Evolutionary conservation across 1,139 yeast species (phyloP), one percentile per base, ranked within the genome.

Genomic region (Kurtzmaniella natalensis): DNA sequence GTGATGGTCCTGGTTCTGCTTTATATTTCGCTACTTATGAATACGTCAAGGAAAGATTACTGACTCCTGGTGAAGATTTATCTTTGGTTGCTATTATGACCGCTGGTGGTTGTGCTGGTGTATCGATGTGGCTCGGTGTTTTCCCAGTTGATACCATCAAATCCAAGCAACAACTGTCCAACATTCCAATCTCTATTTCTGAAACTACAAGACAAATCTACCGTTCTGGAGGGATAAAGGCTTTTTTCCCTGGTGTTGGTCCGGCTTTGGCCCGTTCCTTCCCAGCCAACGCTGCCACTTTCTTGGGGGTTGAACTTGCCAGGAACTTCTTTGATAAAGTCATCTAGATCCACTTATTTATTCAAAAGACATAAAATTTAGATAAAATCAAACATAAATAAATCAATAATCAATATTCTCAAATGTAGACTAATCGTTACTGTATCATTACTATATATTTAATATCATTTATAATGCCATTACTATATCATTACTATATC

Each of bases 1-100:
- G 98, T 60, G 98, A 92, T 54, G 97, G 97, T 8, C 98, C 98
- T 1, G 98, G 98, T 3, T 83, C 95, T n/a, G 97, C 97, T 0
- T 70, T 88, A 22, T 92, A 92, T 64, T 92, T 92, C 58, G 97
- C 96, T 3, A 86, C 96, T 2, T 92, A 92, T 58, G 98, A 92
- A 58, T 71, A 76, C 47, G 64, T 86, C 44, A 92, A 92, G 63
- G 70, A 73, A 38, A 58, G 53, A 38, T 70, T 82, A 51, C 74
- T 89, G 28, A 54, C 56, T 33, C 71, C 72, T 5, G 84, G 79
- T 32, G 59, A 70, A 41, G 70, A 74, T 38, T 57, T 86, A 57
- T 80, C 87, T 9, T 68, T 89, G 31, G 61, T 75, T 21, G 92
- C 94, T 28, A 78, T 92, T 41, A 80, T 88, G 43, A 68, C 85